Conservation (phyloP, 1,284 basidiomycete species). For the Melampsora americana region DNA sequence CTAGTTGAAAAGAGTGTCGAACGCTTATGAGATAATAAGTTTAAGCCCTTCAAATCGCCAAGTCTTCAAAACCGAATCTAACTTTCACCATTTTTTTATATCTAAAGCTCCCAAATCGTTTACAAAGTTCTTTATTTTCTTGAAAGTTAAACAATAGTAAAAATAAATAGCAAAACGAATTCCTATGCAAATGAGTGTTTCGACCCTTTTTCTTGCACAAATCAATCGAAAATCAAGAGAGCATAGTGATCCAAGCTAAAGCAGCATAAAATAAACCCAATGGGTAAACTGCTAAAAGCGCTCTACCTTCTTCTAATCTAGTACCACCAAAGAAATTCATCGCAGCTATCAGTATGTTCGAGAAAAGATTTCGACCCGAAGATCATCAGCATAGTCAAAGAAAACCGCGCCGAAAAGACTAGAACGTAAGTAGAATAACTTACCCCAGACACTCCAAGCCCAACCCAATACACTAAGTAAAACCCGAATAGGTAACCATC, state of each 20-base stretch:
- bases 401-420: slow-evolving; percentile 18
- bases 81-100: too few relatives aligned
- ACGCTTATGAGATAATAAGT: too few relatives aligned
- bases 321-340: slow-evolving; percentile 92
- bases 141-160: neutral
- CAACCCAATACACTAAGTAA: slow-evolving; percentile 78
- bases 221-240: slow-evolving; percentile 47
- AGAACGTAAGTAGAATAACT: slow-evolving; percentile 49
- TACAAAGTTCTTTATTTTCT: neutral
- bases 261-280: slow-evolving; percentile 63
- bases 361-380: neutral
- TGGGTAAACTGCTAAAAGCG: slow-evolving; percentile 86
- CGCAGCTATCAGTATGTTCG: slow-evolving; percentile 62
- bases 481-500: slow-evolving; percentile 74
- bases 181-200: too few relatives aligned
- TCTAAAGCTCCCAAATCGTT: too few relatives aligned
- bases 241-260: slow-evolving; percentile 53
- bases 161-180: neutral
- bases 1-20: too few relatives aligned
- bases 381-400: neutral
- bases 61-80: too few relatives aligned
- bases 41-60: too few relatives aligned
- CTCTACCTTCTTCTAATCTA: slow-evolving; percentile 79
- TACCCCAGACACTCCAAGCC: slow-evolving; percentile 95
- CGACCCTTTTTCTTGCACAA: neutral